Conservation (phyloP, 441 rosid genomes). For the Biscutella laevigata region DNA sequence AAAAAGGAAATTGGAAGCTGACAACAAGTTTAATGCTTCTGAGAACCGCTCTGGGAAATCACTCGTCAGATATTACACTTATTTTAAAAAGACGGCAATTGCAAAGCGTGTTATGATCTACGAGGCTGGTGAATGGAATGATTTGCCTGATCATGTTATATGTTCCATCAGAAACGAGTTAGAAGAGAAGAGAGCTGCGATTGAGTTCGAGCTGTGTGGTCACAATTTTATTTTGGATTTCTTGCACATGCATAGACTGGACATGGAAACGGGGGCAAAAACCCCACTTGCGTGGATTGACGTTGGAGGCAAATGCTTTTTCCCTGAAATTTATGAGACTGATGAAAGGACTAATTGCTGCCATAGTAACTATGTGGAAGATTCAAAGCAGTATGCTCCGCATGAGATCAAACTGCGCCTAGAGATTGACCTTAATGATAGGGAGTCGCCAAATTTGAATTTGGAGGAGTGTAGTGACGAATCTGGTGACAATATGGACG, state of each 20-base stretch:
- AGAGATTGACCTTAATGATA: constrained; percentile 69
- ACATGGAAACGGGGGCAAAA: constrained; percentile 53
- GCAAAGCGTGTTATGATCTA: constrained; percentile 66
- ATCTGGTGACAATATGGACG: constrained; percentile 44
- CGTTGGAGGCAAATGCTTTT: constrained; percentile 60
- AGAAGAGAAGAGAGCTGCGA: constrained; percentile 48
- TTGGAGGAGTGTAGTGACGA: constrained; percentile 71
- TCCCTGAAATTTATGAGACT: constrained; percentile 59
- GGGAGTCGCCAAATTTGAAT: constrained; percentile 39
- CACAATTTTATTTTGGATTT: constrained; percentile 56
- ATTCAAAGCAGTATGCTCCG: constrained; percentile 27
- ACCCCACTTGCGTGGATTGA: constrained; percentile 94
- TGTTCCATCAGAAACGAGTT: constrained; percentile 46
- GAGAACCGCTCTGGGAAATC: constrained; percentile 40
- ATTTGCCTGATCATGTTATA: constrained; percentile 49
- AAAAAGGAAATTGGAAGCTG: constrained; percentile 40
- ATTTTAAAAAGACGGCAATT: constrained; percentile 57
- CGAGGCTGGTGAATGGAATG: constrained; percentile 74
- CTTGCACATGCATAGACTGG: constrained; percentile 66
- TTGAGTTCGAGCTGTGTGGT: constrained; percentile 53
- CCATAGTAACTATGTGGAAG: constrained; percentile 28
- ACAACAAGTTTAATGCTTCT: constrained; percentile 26
- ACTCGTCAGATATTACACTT: constrained; percentile 51
- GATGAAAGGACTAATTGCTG: constrained; percentile 32
- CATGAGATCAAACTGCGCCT: constrained; percentile 74